Evolutionary conservation across 306 rosid species (phyloP).

Genomic region (Erythrophleum fordii): DNA sequence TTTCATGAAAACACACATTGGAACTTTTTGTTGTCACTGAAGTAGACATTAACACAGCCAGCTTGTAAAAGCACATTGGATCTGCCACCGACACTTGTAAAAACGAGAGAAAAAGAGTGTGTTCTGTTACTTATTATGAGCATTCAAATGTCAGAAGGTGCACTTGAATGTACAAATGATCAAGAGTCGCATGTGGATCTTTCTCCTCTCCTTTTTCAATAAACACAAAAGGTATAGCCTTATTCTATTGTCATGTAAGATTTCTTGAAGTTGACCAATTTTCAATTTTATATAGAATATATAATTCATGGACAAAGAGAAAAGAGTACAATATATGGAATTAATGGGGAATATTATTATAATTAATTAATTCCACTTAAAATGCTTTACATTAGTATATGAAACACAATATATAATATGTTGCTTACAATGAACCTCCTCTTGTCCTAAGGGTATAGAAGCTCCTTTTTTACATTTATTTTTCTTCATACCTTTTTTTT

Average conservation of each 20-base stretch:
- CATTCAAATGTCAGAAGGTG: conserved; percentile 45
- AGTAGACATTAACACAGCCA: conserved; percentile 27
- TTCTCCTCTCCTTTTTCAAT: conserved; percentile 18
- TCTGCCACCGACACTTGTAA: conserved; percentile 44
- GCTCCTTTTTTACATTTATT: not conserved
- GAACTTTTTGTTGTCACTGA: conserved; percentile 49
- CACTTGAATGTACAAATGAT: conserved; percentile 39
- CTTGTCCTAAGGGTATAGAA: not conserved
- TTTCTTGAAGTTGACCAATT: conserved; percentile 3
- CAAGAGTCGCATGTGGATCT: not conserved
- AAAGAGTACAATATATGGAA: not conserved
- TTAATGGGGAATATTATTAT: not conserved
- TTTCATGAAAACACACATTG: conserved; percentile 54
- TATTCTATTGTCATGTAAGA: conserved; percentile 10
- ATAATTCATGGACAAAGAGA: not conserved
- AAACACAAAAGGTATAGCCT: not conserved
- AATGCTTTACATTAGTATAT: not conserved
- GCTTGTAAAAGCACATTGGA: conserved; percentile 31
- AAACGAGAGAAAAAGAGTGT: conserved; percentile 32
- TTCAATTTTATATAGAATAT: not conserved
- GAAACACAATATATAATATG: not conserved
- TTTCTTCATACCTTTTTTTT: too few species aligned
- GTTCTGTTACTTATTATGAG: conserved; percentile 9
- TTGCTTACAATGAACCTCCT: not conserved
- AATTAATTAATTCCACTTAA: not conserved